A percentile compares a stretch with the other conserved stretches of the same genome.
Evolutionary conservation across 371 early-diverging fungal genomes (phyloP).

Genomic region (Blakeslea trispora): DNA sequence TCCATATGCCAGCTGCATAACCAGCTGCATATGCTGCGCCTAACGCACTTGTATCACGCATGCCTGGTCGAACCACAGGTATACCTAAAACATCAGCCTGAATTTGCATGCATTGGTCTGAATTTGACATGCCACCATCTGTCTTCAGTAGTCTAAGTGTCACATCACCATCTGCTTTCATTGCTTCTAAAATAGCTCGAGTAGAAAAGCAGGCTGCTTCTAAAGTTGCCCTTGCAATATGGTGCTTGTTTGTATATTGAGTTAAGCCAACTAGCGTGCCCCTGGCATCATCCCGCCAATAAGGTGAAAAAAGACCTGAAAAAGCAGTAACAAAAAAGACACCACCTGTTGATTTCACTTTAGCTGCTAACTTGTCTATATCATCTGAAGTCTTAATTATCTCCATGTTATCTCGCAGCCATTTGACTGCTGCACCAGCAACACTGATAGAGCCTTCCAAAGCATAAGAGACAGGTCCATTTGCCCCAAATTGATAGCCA

Average conservation of each 20-base stretch:
- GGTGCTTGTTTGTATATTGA: conserved; percentile 83
- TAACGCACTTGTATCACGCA: conserved; percentile 91
- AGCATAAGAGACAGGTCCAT: conserved; percentile 76
- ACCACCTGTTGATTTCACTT: conserved; percentile 79
- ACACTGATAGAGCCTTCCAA: conserved; percentile 94
- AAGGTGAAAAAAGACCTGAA: conserved; percentile 92
- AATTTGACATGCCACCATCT: conserved; percentile 92
- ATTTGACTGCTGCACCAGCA: conserved; percentile 91
- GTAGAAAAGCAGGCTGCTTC: conserved; percentile 92
- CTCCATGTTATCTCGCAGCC: conserved; percentile 87
- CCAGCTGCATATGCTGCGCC: conserved; percentile 96
- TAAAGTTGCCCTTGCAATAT: conserved; percentile 84
- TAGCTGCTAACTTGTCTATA: conserved; percentile 52
- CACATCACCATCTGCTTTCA: conserved; percentile 69
- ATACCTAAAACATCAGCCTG: conserved; percentile 88
- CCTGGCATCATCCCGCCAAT: conserved; percentile 93
- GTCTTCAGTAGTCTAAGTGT: conserved; percentile 73
- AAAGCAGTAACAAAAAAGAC: conserved; percentile 96
- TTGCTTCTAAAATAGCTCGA: conserved; percentile 86
- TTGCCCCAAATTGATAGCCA: conserved; percentile 83
- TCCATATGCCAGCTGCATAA: conserved; percentile 78
- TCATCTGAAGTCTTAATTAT: conserved; percentile 74
- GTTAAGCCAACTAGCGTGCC: conserved; percentile 89
- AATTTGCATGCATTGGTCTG: conserved; percentile 88
- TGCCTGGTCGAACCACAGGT: conserved; percentile 67